phyloP scores from a whole-genome alignment of 139 green algal genomes.

The Chlamydomonas eustigma region DNA sequence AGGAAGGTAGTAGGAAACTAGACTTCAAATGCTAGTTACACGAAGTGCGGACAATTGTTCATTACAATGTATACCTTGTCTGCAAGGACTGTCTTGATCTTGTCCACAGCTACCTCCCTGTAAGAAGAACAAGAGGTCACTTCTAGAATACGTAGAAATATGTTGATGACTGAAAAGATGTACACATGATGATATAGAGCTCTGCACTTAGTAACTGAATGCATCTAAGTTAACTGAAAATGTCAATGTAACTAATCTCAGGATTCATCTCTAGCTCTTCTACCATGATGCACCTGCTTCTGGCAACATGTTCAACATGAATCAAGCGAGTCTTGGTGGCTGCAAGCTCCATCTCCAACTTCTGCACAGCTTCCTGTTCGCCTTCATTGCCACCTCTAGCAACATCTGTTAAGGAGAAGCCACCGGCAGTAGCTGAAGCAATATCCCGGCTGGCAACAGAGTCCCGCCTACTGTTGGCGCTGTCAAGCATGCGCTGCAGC shows the following conservation, averaged over 20 bases:
- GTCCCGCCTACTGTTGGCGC: not conserved
- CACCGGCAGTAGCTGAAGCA: not conserved
- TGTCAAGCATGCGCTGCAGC: not conserved
- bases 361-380: not conserved
- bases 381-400: not conserved
- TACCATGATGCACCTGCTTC: not conserved
- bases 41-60: not conserved
- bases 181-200: too few species aligned
- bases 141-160: too few species aligned
- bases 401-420: not conserved
- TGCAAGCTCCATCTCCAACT: conserved; percentile 13
- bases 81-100: conserved; percentile 39
- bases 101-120: conserved; percentile 44
- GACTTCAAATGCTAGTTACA: not conserved
- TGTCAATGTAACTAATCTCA: conserved; percentile 17
- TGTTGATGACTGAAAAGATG: too few species aligned
- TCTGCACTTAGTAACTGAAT: too few species aligned
- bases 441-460: not conserved
- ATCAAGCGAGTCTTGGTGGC: not conserved
- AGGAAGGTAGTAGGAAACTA: not conserved
- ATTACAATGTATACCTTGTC: conserved; percentile 23
- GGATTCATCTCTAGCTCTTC: not conserved
- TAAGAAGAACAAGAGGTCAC: too few species aligned
- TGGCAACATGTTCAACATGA: not conserved
- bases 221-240: too few species aligned